These are phyloP conservation scores for Fusarium algeriense DNA, from an alignment of 2,329 filamentous ascomycete genomes.

Conservation along the genomic window DNA sequence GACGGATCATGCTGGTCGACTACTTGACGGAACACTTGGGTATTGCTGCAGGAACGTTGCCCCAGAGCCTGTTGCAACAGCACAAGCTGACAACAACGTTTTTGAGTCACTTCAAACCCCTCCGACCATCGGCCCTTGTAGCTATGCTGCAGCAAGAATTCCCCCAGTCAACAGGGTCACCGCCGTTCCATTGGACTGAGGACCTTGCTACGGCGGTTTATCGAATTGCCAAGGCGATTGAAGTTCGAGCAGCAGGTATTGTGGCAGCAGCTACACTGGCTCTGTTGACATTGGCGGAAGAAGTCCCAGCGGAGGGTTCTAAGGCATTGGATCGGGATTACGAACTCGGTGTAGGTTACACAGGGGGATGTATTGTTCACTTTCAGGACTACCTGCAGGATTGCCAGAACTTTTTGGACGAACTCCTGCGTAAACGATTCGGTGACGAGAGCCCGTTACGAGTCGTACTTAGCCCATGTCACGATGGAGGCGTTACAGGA, in stretches of 20 bases:
- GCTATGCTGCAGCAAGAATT: slow-evolving; percentile 65
- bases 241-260: slow-evolving; percentile 78
- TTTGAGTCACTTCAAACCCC: slow-evolving; percentile 75
- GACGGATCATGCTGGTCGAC: slow-evolving; percentile 76
- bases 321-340: slow-evolving; percentile 42
- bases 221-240: slow-evolving; percentile 76
- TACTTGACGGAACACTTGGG: slow-evolving; percentile 64
- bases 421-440: slow-evolving; percentile 55
- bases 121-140: slow-evolving; percentile 58
- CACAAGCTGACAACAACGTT: slow-evolving; percentile 79
- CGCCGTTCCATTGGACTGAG: slow-evolving; percentile 72
- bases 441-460: slow-evolving; percentile 52
- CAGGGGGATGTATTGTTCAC: slow-evolving; percentile 83
- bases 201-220: slow-evolving; percentile 71
- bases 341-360: slow-evolving; percentile 82
- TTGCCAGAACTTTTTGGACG: slow-evolving; percentile 76
- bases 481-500: slow-evolving; percentile 72
- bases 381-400: slow-evolving; percentile 80
- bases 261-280: slow-evolving; percentile 80
- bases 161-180: slow-evolving; percentile 58
- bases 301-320: slow-evolving; percentile 62
- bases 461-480: slow-evolving; percentile 66
- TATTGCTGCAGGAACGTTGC: slow-evolving; percentile 61
- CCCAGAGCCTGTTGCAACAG: slow-evolving; percentile 64
- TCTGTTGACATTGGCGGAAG: slow-evolving; percentile 75